Base-by-base conservation (phyloP, 2,329 filamentous ascomycete species). In the Aspergillus caelatus region DNA sequence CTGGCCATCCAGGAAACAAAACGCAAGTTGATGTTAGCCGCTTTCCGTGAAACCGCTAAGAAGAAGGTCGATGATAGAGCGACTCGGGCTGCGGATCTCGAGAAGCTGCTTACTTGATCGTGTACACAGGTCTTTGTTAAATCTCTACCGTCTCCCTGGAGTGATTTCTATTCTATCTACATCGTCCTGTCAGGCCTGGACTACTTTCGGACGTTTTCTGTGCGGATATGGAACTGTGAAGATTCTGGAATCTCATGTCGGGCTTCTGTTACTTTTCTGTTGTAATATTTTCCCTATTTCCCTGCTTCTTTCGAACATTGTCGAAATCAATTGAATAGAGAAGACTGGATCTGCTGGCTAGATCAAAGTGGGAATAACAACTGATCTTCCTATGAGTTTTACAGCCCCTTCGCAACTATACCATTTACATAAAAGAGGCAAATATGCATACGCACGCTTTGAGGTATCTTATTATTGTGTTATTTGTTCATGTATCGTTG, bases 1-100 rank as follows among this genome's bases (percentile, higher is more conserved):
- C 80, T 96, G 43, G 84, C 88, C 21, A 88, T 96, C 54, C 93
- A 97, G 77, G 83, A 86, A 45, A 87, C 91, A 70, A 97, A 97
- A 83, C 84, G 93, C 46, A 85, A 89, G 71, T 79, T 96, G 57
- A 92, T 95, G 75, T 86, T 84, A 41, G 86, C 91, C 71, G 92
- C 93, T 0, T 95, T 96, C 78, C 86, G 89, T 63, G 93, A 96
- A 79, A 91, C 89, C 63, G 79, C 78, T 5, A 84, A 85, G 66
- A 78, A 85, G 68, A 86, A 83, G 73, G 82, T 82, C 32, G 86
- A 86, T 69, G 85, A 84, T 63, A 70, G 77, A 58, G 78, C 75
- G 62, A 86, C 86, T 16, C 80, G 86, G 5, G 81, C 88, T 78
- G 85, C 76, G 1, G 80, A 82, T 68, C 71, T 82, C 30, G 79